Evolutionary conservation across 2,329 filamentous ascomycete genomes (phyloP).

Genomic region (Pseudogymnoascus sp.): DNA sequence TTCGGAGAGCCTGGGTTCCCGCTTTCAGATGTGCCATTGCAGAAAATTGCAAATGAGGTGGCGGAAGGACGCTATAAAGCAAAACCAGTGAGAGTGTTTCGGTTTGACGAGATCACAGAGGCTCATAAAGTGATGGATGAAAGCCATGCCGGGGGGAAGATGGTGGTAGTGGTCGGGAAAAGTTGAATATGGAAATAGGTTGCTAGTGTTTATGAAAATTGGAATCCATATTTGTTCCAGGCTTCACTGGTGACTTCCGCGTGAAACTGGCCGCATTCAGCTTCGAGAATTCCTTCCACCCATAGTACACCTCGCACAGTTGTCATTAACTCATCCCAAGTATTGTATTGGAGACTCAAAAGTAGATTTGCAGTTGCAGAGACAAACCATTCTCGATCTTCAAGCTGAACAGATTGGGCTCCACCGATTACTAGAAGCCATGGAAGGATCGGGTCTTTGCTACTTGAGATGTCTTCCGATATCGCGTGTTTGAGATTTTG

Average conservation of each 20-base stretch:
- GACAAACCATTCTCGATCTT: constrained; percentile 10
- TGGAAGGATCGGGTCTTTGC: background rate
- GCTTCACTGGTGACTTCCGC: background rate
- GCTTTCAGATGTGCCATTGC: constrained; percentile 13
- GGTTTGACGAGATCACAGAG: background rate
- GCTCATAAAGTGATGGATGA: background rate
- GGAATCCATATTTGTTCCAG: background rate
- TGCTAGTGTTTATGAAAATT: background rate
- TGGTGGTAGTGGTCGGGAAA: background rate
- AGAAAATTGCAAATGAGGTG: constrained; percentile 14
- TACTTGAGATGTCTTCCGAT: background rate
- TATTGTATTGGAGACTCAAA: background rate
- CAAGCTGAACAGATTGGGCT: background rate
- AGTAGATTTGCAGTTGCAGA: background rate
- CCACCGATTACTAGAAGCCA: constrained; percentile 12
- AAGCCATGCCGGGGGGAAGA: background rate
- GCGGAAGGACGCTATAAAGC: constrained; percentile 12
- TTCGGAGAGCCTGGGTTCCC: constrained; percentile 14
- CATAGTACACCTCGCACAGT: constrained; percentile 6
- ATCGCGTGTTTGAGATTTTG: constrained; percentile 7
- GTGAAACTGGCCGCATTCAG: constrained; percentile 7
- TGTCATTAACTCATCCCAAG: constrained; percentile 9
- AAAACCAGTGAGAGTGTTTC: background rate
- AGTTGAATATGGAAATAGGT: background rate
- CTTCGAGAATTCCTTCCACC: constrained; percentile 10